Percentiles rank a stretch among this genome's conserved stretches.
Evolutionary conservation across 768 basidiomycete genomes (phyloP).

Genomic region (Pleurotus citrinopileatus): DNA sequence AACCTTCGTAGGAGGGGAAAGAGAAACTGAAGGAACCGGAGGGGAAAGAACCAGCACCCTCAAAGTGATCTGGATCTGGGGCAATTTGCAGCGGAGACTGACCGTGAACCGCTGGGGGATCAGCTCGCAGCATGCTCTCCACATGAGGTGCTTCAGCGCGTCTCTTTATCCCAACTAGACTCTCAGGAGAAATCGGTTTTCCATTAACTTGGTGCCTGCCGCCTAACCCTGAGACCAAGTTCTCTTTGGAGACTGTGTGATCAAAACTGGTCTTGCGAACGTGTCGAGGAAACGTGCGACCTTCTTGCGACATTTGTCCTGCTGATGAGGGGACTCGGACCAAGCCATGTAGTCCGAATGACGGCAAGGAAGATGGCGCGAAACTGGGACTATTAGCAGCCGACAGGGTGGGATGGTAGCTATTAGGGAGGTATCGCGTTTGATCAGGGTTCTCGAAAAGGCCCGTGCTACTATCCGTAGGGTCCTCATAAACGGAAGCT

Average conservation of each 20-base stretch:
- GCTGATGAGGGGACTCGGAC: constrained; percentile 37
- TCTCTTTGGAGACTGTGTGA: constrained; percentile 78
- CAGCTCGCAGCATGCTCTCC: constrained; percentile 77
- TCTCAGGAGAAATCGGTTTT: constrained; percentile 64
- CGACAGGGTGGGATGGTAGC: constrained; percentile 35
- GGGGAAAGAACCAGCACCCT: constrained; percentile 52
- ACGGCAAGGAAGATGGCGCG: constrained; percentile 73
- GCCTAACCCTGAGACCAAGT: constrained; percentile 51
- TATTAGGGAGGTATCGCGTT: constrained; percentile 22
- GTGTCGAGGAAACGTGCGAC: constrained; percentile 73
- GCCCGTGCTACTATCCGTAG: constrained; percentile 27
- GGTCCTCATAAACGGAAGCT: constrained; percentile 45
- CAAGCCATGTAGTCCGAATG: constrained; percentile 63
- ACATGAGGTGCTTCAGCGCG: constrained; percentile 74
- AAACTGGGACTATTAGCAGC: constrained; percentile 46
- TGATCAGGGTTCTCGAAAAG: constrained; percentile 32
- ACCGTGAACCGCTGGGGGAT: constrained; percentile 58
- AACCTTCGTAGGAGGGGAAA: constrained; percentile 60
- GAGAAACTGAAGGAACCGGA: constrained; percentile 71
- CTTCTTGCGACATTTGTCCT: constrained; percentile 29
- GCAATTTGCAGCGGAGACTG: constrained; percentile 21
- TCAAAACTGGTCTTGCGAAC: constrained; percentile 95
- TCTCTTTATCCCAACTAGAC: constrained; percentile 69
- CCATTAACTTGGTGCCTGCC: constrained; percentile 83
- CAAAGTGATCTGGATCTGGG: constrained; percentile 17